A percentile compares a stretch with the other conserved stretches of the same genome.
These are phyloP conservation scores for Liquidambar formosana DNA, from an alignment of 164 flowering plant genomes.

Conservation along the genomic window DNA sequence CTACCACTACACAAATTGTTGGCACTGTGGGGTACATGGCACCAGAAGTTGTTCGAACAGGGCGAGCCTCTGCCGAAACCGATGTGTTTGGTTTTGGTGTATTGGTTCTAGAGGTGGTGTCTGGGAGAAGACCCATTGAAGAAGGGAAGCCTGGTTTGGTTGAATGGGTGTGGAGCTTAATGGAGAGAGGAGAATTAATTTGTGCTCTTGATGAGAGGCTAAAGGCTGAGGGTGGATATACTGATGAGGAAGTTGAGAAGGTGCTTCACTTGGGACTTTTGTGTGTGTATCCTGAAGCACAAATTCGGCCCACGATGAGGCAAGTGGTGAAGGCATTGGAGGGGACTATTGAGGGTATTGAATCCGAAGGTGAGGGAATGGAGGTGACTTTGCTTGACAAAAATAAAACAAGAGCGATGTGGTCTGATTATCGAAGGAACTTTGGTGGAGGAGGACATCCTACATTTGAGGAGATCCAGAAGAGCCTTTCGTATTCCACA, in stretches of 20 bases:
- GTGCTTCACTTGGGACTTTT: conserved; percentile 41
- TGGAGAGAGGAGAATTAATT: conserved; percentile 33
- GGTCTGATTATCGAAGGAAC: conserved; percentile 20
- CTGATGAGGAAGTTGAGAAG: conserved; percentile 23
- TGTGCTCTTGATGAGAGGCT: conserved; percentile 36
- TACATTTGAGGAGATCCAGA: conserved; percentile 31
- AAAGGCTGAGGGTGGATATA: conserved; percentile 17
- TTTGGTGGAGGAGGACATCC: conserved; percentile 22
- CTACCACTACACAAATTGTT: conserved; percentile 38
- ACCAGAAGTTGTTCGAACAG: conserved; percentile 44
- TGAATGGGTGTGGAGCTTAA: conserved; percentile 38
- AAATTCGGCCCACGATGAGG: conserved; percentile 44
- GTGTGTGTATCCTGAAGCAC: conserved; percentile 41
- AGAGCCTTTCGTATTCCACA: conserved; percentile 20
- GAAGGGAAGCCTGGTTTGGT: conserved; percentile 38
- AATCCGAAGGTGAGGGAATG: conserved; percentile 26
- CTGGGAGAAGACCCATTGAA: conserved; percentile 45
- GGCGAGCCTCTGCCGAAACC: conserved; percentile 40
- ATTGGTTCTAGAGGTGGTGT: conserved; percentile 37
- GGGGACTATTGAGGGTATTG: no score
- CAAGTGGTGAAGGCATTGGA: conserved; percentile 43
- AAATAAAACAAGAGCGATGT: conserved; percentile 19
- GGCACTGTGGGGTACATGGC: conserved; percentile 62
- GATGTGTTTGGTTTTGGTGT: conserved; percentile 56
- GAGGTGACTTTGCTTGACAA: conserved; percentile 29